phyloP scores from a whole-genome alignment of 441 rosid species.

The Erodium texanum region DNA sequence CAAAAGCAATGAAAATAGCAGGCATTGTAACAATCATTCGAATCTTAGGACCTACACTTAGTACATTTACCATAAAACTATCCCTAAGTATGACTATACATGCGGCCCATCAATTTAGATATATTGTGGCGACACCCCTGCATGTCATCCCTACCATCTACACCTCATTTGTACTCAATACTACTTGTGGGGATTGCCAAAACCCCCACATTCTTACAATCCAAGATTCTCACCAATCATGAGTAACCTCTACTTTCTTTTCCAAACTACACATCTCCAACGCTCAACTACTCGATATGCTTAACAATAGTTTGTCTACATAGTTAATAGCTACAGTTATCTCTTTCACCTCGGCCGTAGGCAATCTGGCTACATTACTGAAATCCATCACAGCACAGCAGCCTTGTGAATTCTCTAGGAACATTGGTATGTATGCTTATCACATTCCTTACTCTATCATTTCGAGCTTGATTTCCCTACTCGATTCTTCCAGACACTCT shows the following conservation, averaged over 20 bases:
- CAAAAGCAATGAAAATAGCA: background rate
- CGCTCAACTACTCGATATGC: conserved; percentile 13
- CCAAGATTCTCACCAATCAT: background rate
- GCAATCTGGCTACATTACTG: conserved; percentile 13
- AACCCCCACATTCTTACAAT: conserved; percentile 8
- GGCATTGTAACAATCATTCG: background rate
- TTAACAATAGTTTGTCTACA: conserved; percentile 34
- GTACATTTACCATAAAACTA: conserved; percentile 20
- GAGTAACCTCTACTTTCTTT: conserved; percentile 26
- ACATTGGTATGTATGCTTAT: conserved; percentile 2
- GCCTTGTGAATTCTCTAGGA: conserved; percentile 14
- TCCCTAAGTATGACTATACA: conserved; percentile 32
- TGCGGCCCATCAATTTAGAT: conserved; percentile 20
- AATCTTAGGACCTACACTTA: conserved; percentile 14
- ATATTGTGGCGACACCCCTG: conserved; percentile 5
- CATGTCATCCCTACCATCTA: conserved; percentile 18
- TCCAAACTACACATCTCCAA: conserved; percentile 18
- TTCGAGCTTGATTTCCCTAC: conserved; percentile 45
- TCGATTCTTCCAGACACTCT: conserved; percentile 83
- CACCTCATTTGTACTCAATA: conserved; percentile 15
- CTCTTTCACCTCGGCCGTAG: conserved; percentile 15
- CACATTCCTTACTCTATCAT: conserved; percentile 26
- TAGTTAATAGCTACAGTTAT: conserved; percentile 20
- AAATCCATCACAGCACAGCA: conserved; percentile 12
- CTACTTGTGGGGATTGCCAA: conserved; percentile 8